Evolutionary conservation across 176 grass and related monocot species (phyloP).

Genomic region (Bolboschoenus planiculmis): DNA sequence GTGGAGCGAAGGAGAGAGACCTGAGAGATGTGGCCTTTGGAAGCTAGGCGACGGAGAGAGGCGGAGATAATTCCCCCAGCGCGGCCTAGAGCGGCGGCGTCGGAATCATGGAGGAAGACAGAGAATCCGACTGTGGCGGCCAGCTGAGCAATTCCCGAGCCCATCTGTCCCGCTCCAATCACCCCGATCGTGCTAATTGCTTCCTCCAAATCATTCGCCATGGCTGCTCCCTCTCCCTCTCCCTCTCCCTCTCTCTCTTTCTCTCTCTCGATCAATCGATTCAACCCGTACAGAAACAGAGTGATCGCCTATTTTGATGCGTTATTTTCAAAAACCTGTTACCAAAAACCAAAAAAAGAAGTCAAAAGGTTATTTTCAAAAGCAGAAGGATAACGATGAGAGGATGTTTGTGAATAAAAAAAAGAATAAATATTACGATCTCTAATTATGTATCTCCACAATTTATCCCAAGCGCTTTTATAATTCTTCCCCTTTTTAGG

Average conservation of each 20-base stretch:
- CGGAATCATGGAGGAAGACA: slow-evolving; percentile 63
- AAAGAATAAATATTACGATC: too few species aligned
- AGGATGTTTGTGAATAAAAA: too few species aligned
- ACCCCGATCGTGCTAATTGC: slow-evolving; percentile 45
- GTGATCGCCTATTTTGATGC: background rate
- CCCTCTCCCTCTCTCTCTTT: background rate
- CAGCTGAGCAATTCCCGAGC: slow-evolving; percentile 87
- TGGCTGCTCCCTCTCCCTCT: slow-evolving; percentile 14
- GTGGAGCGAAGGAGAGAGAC: background rate
- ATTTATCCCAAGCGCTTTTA: too few species aligned
- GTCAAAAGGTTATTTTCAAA: too few species aligned
- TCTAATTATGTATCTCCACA: too few species aligned
- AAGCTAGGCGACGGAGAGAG: slow-evolving; percentile 54
- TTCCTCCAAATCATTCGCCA: slow-evolving; percentile 22
- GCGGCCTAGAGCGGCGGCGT: slow-evolving; percentile 48
- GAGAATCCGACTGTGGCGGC: slow-evolving; percentile 50
- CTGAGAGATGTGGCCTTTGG: slow-evolving; percentile 70
- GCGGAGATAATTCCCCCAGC: slow-evolving; percentile 48
- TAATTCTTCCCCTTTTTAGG: too few species aligned
- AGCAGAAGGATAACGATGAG: too few species aligned
- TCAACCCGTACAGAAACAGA: background rate
- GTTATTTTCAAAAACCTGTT: too few species aligned
- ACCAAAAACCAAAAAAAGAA: too few species aligned
- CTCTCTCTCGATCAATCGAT: background rate
- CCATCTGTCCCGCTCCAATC: slow-evolving; percentile 91